Evolutionary conservation across 108 stramenopile species (phyloP).

Genomic region (Discostella pseudostelligera): DNA sequence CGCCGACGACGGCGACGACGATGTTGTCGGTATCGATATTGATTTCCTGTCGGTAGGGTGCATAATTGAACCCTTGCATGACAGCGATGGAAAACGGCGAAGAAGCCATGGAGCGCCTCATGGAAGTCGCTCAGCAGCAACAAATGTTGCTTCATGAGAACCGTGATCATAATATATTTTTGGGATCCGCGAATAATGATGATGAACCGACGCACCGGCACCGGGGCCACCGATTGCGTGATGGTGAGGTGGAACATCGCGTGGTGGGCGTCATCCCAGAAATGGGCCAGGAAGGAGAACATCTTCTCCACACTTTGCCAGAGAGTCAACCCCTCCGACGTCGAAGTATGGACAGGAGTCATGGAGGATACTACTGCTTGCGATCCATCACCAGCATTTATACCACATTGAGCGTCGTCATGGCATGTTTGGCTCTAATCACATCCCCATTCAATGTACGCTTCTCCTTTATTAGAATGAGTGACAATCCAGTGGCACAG

Average conservation of each 20-base stretch:
- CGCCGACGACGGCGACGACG: no score
- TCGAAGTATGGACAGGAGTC: background rate
- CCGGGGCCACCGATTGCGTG: background rate
- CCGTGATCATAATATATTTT: background rate
- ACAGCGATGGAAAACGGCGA: no score
- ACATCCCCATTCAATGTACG: conserved; percentile 15
- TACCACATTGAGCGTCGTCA: conserved; percentile 10
- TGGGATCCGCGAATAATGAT: background rate
- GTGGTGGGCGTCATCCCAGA: conserved; percentile 2
- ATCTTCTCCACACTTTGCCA: background rate
- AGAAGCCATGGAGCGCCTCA: conserved; percentile 1
- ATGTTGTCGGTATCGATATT: no score
- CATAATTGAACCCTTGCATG: no score
- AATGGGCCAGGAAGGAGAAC: background rate
- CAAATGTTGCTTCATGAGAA: conserved; percentile 15
- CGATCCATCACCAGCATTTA: conserved; percentile 18
- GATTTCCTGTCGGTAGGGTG: no score
- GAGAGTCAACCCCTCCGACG: background rate
- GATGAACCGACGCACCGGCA: background rate
- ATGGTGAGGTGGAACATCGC: background rate
- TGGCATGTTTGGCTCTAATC: conserved; percentile 20
- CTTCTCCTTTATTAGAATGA: background rate
- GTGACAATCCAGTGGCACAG: background rate
- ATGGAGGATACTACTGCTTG: conserved; percentile 4
- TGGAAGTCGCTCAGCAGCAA: conserved; percentile 26